Evolutionary conservation across 805 yeast genomes (phyloP), one percentile per base, ranked within the genome.

Genomic region (Cyberlindnera saturnus): DNA sequence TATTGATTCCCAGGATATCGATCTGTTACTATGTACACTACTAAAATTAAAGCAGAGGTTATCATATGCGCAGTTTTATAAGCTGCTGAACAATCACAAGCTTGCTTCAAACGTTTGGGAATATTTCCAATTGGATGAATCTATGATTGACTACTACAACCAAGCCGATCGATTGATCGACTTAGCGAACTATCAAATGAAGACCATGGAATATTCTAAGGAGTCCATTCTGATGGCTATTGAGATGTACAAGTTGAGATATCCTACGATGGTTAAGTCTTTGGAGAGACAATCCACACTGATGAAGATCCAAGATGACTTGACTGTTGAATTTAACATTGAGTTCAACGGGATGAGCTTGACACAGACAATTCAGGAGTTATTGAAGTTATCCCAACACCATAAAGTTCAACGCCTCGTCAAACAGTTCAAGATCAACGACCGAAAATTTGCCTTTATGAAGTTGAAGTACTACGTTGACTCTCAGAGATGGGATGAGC

Each of bases 1-100:
- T 0, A 74, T 82, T 36, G 60, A 55, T 13, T 55, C 60, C 4
- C 56, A 47, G 36, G 52, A 55, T 38, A 49, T 55, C 35, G 88
- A 82, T 56, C 65, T 87, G 32, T 71, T 82, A 6, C 63, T 72
- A 37, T 73, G 75, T 42, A 79, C 84, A 0, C 57, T 91, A 37
- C 57, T 79, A 15, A 67, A 71, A 20, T 64, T 90, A 20, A 55
- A 61, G 42, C 67, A 75, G 34, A 75, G 75, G 32, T 60, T 85
- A 7, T 70, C 87, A 0, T 55, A 71, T 2, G 79, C 93, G 0
- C 84, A 81, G 39, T 81, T 91, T 48, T 83, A 83, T 62, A 79
- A 81, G 48, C 51, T 84, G 4, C 58, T 91, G 38, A 79, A 77
- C 50, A 67, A 70, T 44, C 63, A 66, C 50, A 60, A 69, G 34